A percentile compares a stretch with the other conserved stretches of the same genome.
These are phyloP conservation scores for Flaveria robusta DNA, from an alignment of 129 eudicot genomes.

Conservation along the genomic window DNA sequence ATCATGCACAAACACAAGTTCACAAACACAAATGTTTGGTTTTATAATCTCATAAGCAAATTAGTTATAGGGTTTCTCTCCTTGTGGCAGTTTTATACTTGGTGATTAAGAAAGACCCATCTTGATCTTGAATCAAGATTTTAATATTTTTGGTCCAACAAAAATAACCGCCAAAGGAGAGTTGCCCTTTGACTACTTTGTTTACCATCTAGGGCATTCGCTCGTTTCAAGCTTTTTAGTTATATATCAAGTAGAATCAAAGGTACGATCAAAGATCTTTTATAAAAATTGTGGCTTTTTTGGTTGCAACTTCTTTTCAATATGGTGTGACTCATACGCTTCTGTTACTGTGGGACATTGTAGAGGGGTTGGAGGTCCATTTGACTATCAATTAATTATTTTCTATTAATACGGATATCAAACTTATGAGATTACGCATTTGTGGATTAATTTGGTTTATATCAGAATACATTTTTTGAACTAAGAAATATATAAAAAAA, in stretches of 20 bases:
- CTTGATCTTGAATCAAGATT: slow-evolving; percentile 15
- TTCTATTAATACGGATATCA: no score
- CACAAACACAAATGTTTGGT: neutral
- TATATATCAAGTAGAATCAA: slow-evolving; percentile 2
- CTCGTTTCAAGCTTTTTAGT: slow-evolving; percentile 1
- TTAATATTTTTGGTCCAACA: neutral
- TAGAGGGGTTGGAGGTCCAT: no score
- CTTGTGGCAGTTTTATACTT: slow-evolving; percentile 47
- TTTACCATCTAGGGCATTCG: slow-evolving; percentile 24
- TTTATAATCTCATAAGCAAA: slow-evolving; percentile 37
- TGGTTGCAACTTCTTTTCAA: no score
- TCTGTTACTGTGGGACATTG: no score
- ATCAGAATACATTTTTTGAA: no score
- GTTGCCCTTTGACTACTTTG: slow-evolving; percentile 65
- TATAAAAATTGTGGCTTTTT: no score
- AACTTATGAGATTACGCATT: no score
- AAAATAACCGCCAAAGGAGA: slow-evolving; percentile 66
- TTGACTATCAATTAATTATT: no score
- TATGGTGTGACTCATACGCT: no score
- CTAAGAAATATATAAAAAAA: no score
- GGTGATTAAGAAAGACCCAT: neutral
- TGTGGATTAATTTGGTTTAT: no score
- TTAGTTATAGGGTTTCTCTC: slow-evolving; percentile 57
- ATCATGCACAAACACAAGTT: slow-evolving; percentile 18
- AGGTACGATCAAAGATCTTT: slow-evolving; percentile 5